A percentile compares a stretch with the other conserved stretches of the same genome.
Conservation (phyloP, 345 rosid species). For the Salix koriyanagi region DNA sequence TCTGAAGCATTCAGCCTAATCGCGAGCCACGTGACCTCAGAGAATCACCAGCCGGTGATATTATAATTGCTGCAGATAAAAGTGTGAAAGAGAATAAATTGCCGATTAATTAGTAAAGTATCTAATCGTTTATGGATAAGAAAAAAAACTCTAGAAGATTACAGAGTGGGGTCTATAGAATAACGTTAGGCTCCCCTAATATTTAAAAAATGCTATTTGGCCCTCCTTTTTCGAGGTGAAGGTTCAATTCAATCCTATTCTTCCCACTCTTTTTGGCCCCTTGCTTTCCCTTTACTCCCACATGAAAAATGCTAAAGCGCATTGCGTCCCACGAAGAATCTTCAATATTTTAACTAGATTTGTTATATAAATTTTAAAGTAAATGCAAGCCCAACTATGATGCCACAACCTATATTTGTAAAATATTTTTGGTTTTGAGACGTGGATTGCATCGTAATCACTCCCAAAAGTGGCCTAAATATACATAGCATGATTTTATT, state of each 20-base stretch:
- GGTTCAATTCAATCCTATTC: not conserved
- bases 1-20: not conserved
- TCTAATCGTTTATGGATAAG: slow-evolving; percentile 11
- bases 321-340: not conserved
- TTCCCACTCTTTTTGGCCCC: not conserved
- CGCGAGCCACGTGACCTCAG: not conserved
- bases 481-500: not conserved
- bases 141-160: not conserved
- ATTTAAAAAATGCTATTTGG: not conserved
- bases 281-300: slow-evolving; percentile 6
- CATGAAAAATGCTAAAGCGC: not conserved
- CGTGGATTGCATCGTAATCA: too few species aligned
- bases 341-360: not conserved
- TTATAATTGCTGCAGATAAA: not conserved
- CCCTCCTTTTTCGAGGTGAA: not conserved
- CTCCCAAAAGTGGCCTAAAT: not conserved
- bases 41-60: not conserved
- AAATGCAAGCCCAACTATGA: too few species aligned
- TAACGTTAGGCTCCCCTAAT: not conserved
- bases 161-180: not conserved
- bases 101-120: not conserved
- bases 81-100: not conserved
- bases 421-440: too few species aligned
- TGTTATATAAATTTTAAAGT: not conserved
- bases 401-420: too few species aligned